Percentiles rank a stretch among this genome's conserved stretches.
Conservation (phyloP, 371 early-diverging fungal species). For the Saksenaea oblongispora region DNA sequence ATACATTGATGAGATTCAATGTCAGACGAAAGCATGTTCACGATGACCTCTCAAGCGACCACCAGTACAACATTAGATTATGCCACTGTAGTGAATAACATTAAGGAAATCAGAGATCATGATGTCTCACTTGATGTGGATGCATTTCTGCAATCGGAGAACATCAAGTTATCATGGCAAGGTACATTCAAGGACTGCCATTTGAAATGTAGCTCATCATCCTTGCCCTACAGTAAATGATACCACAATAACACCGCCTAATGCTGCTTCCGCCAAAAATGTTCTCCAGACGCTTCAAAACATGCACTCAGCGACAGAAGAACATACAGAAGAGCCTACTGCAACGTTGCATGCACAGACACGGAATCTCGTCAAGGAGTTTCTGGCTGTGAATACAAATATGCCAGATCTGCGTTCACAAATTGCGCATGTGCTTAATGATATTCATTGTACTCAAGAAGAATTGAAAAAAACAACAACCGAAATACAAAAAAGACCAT, state of each 20-base stretch:
- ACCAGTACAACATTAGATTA: neutral
- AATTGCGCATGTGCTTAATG: neutral
- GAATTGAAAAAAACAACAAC: neutral
- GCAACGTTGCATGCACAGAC: neutral
- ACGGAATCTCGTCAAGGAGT: neutral
- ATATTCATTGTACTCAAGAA: neutral
- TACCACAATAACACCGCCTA: neutral
- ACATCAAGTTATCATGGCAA: neutral
- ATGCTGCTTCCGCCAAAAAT: neutral
- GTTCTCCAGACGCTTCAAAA: neutral
- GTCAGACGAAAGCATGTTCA: neutral
- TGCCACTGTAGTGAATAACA: neutral
- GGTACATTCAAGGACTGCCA: neutral
- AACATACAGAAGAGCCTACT: neutral
- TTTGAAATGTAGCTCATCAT: neutral
- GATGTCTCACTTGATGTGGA: neutral
- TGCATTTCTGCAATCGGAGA: neutral
- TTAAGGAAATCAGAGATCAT: neutral
- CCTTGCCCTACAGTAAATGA: neutral
- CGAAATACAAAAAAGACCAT: neutral
- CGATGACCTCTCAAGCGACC: neutral
- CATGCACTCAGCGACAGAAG: neutral
- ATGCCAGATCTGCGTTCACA: neutral
- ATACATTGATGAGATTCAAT: too few relatives aligned
- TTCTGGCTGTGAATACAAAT: neutral